Evolutionary conservation across 306 rosid species (phyloP).

Genomic region (Cajanus cajan): DNA sequence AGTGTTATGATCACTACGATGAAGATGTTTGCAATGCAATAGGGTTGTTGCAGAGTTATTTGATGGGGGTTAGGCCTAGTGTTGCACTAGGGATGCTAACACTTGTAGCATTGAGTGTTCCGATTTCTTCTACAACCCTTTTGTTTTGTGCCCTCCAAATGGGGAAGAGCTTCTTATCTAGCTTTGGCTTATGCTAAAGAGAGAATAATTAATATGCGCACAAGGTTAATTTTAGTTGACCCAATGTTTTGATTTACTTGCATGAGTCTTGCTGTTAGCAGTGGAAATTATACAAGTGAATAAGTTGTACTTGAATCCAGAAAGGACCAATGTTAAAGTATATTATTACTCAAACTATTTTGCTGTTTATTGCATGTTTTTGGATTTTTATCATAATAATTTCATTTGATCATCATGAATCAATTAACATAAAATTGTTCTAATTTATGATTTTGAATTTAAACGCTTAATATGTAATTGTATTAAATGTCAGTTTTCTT

Average conservation of each 20-base stretch:
- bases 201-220: not conserved
- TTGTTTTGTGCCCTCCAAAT: constrained; percentile 4
- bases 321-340: not conserved
- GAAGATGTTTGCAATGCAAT: constrained; percentile 33
- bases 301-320: not conserved
- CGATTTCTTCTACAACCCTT: not conserved
- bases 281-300: not conserved
- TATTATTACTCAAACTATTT: no score
- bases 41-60: constrained; percentile 27
- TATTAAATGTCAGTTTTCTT: no score
- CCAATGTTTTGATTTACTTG: not conserved
- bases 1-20: constrained; percentile 12
- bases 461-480: no score
- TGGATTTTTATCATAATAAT: no score
- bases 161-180: not conserved
- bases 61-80: constrained; percentile 34
- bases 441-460: no score
- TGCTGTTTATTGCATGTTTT: no score
- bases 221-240: no score
- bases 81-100: constrained; percentile 8
- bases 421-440: no score
- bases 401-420: no score
- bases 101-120: constrained; percentile 7
- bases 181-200: not conserved
- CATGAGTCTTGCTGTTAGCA: not conserved